Base-by-base conservation (phyloP, 2,329 filamentous ascomycete species). In the Blastomyces silverae region DNA sequence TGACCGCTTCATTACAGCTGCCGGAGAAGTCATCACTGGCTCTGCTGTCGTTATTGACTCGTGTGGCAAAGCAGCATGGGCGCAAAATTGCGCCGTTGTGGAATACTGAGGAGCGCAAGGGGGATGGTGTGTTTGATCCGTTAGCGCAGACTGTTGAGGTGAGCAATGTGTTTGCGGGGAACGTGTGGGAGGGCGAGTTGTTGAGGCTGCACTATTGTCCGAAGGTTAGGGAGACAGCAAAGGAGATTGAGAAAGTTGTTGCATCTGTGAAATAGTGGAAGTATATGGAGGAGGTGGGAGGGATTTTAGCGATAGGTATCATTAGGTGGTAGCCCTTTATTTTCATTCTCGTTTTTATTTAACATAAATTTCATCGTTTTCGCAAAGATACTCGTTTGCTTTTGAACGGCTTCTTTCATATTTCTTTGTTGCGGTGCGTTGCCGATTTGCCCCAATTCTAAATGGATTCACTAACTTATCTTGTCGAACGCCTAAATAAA, bases 101-200 rank as follows among this genome's bases (percentile, higher is more conserved):
- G 93, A 87, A 95, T 72, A 96, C 92, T 0, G 93, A 97, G 74
- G 94, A 97, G 80, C 84, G 93, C 61, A 89, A 90, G 74, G 93
- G 93, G 7, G 93, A 97, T 74, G 94, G 94, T 2, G 85, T 88
- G 0, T 97, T 90, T 72, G 89, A 92, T 76, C 83, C 91, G 0
- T 76, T 88, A 55, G 86, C 87, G 56, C 83, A 84, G 37, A 90
- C 88, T 68, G 84, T 95, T 3, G 93, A 97, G 77, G 87, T 85
- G 8, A 92, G 89, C 69, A 97, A 97, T 78, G 92, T 93, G 0
- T 96, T 94, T 77, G 90, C 92, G 0, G 86, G 87, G 4, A 97
- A 91, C 0, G 84, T 95, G 0, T 99, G 93, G 94, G 94, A 97
- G 75, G 92, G 91, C 0, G 94, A 97, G 79, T 74, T 99, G 65